Evolutionary conservation across 257 asterid species (phyloP).

Genomic region (Solanum paucissectum): DNA sequence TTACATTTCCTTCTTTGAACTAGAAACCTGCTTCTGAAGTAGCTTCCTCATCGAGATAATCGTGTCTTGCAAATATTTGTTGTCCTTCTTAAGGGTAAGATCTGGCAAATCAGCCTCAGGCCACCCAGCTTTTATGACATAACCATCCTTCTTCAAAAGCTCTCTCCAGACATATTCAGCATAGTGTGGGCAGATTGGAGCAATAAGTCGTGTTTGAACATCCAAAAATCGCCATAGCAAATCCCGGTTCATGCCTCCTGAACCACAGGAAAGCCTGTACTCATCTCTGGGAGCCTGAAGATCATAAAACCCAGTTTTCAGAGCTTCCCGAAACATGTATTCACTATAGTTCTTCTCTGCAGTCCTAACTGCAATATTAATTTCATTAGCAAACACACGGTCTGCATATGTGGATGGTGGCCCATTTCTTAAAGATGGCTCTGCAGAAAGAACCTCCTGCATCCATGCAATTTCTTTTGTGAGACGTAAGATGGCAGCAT

Average conservation of each 20-base stretch:
- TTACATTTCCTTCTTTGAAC: constrained; percentile 53
- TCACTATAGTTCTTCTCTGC: constrained; percentile 69
- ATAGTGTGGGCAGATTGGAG: constrained; percentile 84
- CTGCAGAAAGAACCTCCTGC: constrained; percentile 61
- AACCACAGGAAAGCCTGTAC: constrained; percentile 72
- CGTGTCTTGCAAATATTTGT: constrained; percentile 64
- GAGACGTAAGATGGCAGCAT: constrained; percentile 85
- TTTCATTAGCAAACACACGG: constrained; percentile 69
- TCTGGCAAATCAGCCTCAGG: constrained; percentile 65
- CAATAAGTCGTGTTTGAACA: constrained; percentile 62
- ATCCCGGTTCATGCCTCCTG: constrained; percentile 68
- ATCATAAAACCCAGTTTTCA: constrained; percentile 78
- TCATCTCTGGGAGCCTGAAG: constrained; percentile 90
- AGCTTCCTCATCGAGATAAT: constrained; percentile 78
- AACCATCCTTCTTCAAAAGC: constrained; percentile 68
- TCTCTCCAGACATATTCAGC: constrained; percentile 72
- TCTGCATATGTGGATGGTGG: constrained; percentile 55
- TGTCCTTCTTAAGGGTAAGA: constrained; percentile 67
- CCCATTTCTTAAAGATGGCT: constrained; percentile 50
- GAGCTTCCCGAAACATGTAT: constrained; percentile 75
- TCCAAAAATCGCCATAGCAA: constrained; percentile 67
- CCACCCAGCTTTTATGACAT: constrained; percentile 61
- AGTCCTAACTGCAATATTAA: constrained; percentile 58
- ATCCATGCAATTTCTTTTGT: constrained; percentile 88
- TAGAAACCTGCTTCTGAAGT: constrained; percentile 74